phyloP scores from a whole-genome alignment of 768 basidiomycete species.

The Ephemerocybe angulata region DNA sequence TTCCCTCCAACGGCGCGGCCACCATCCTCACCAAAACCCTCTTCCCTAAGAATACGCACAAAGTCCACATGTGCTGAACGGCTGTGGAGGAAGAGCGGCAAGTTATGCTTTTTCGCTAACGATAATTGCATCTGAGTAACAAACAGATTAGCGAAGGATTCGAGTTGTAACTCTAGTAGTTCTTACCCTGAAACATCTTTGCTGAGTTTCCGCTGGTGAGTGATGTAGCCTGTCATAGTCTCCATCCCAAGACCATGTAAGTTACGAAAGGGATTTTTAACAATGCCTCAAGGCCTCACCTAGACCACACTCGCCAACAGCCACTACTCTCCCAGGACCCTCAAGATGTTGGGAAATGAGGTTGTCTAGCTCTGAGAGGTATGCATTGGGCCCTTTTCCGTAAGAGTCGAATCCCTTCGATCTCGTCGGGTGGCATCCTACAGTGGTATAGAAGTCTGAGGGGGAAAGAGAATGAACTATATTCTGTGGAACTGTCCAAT shows the following conservation, averaged over 20 bases:
- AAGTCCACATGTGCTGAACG: conserved; percentile 73
- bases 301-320: conserved; percentile 78
- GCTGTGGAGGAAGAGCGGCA: conserved; percentile 81
- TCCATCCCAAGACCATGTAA: too few species aligned
- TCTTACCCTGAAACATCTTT: conserved; percentile 56
- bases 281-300: conserved; percentile 43
- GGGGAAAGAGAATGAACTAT: neutral
- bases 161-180: too few species aligned
- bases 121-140: conserved; percentile 50
- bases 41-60: conserved; percentile 58
- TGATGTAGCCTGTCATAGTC: conserved; percentile 78
- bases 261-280: too few species aligned
- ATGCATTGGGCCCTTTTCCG: conserved; percentile 53
- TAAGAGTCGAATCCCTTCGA: conserved; percentile 62
- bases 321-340: conserved; percentile 58
- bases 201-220: conserved; percentile 56
- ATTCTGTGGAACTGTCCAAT: neutral
- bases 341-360: conserved; percentile 47
- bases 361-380: conserved; percentile 54
- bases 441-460: conserved; percentile 64
- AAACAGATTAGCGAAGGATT: too few species aligned
- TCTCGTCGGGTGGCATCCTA: conserved; percentile 79
- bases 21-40: conserved; percentile 58
- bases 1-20: conserved; percentile 52
- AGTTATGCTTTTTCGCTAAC: conserved; percentile 64